phyloP scores from a whole-genome alignment of 2,329 filamentous ascomycete species.

The Calonectria pauciramosa region DNA sequence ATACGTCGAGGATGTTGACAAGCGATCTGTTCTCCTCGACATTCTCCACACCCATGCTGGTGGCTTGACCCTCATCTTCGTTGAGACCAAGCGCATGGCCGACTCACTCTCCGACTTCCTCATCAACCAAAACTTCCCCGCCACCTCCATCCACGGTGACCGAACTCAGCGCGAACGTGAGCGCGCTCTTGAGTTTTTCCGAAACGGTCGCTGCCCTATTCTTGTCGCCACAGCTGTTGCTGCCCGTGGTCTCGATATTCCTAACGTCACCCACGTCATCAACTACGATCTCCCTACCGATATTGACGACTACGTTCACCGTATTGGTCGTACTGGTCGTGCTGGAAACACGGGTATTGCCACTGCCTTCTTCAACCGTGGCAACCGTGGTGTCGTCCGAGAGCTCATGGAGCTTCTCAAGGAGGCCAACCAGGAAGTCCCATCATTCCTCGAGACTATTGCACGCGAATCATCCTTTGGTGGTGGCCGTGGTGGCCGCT shows the following conservation, averaged over 20 bases:
- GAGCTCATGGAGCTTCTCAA: conserved; percentile 98
- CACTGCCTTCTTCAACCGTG: conserved; percentile 99
- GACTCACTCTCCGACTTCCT: conserved; percentile 98
- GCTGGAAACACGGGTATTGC: conserved; percentile 98
- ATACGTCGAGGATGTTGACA: conserved; percentile 96
- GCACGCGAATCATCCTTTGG: conserved; percentile 93
- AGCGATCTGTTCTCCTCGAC: conserved; percentile 96
- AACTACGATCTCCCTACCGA: conserved; percentile 99
- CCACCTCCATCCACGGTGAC: conserved; percentile 98
- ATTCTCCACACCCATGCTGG: conserved; percentile 95
- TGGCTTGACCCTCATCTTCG: conserved; percentile 95
- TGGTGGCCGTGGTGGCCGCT: conserved; percentile 70
- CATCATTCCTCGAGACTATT: conserved; percentile 95
- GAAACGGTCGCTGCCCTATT: conserved; percentile 94
- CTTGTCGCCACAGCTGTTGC: conserved; percentile 97
- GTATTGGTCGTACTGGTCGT: conserved; percentile 99
- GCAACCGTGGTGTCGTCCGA: conserved; percentile 97
- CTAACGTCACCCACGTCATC: conserved; percentile 96
- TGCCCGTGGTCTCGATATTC: conserved; percentile 91
- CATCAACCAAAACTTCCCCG: conserved; percentile 98
- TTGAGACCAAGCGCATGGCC: conserved; percentile 99
- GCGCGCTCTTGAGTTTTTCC: conserved; percentile 97
- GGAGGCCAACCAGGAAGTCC: conserved; percentile 98
- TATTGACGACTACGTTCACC: conserved; percentile 98
- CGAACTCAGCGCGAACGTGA: conserved; percentile 99